Base-by-base conservation (phyloP, 192 early-diverging fungal species). In the Backusella circina region DNA sequence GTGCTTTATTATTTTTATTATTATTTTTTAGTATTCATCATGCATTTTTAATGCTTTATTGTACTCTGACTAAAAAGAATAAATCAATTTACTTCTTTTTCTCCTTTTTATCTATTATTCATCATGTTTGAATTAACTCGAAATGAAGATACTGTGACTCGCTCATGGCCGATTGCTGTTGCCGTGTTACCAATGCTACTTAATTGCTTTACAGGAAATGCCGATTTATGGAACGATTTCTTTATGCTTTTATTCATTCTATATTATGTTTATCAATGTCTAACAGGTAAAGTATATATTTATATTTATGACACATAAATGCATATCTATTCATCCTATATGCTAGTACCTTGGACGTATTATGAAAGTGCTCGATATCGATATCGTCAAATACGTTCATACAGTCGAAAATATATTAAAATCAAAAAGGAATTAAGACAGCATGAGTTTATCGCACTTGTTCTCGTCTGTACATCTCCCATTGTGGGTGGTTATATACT, bases 211-310 rank as follows among this genome's bases (percentile, higher is more conserved):
- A 84, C 82, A 75, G 88, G 88, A 33, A 87, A 83, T 70, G 82
- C 87, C 18, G 88, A 90, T 64, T 78, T 88, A 67, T 90, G 86
- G 83, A 86, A 84, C 41, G 88, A 90, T 75, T 87, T 90, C 37
- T 66, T 90, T 21, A 83, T 86, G 44, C 74, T 88, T 13, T 38
- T 85, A 26, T 77, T 90, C 47, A 88, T 90, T 32, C 78, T 84
- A 5, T 90, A 86, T 64, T 90, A 87, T 71, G 79, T 88, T 39
- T 90, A 88, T 44, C 85, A 88, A 70, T 86, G 86, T 73, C 82
- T 90, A 57, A 90, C 85, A 85, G 88, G 88, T 87, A 87, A 82
- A 21, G 15, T 3, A 39, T 39, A 39, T 39, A 0, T 36, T 4
- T 36, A 36, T 39, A 39, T 15, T 3, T 39, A 0, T 39, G 16